Conservation (phyloP, 805 yeast species). For the Candida sithepensis region DNA sequence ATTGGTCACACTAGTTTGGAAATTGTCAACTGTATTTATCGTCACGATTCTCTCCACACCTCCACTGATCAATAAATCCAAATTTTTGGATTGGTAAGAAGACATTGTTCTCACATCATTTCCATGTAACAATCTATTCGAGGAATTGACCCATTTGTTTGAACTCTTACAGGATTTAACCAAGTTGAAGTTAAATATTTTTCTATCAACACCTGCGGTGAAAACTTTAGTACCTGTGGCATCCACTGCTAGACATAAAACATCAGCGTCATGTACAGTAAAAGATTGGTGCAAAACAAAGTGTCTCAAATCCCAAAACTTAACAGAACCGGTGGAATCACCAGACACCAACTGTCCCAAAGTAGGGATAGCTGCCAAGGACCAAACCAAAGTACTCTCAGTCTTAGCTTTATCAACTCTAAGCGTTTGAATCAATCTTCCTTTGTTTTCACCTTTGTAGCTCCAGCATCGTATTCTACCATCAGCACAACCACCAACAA, state of each 20-base stretch:
- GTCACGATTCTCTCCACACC: constrained; percentile 76
- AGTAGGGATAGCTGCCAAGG: constrained; percentile 59
- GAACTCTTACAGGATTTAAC: constrained; percentile 36
- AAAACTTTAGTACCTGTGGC: constrained; percentile 60
- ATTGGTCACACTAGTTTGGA: constrained; percentile 66
- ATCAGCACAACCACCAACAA: constrained; percentile 95
- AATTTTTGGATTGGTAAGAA: constrained; percentile 62
- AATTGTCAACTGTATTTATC: constrained; percentile 60
- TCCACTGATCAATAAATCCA: constrained; percentile 71
- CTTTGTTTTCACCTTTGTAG: constrained; percentile 38
- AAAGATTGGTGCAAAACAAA: constrained; percentile 78
- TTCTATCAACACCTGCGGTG: constrained; percentile 91
- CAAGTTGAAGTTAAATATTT: constrained; percentile 68
- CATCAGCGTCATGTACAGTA: constrained; percentile 87
- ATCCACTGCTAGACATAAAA: constrained; percentile 66
- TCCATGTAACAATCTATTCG: constrained; percentile 78
- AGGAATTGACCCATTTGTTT: constrained; percentile 70
- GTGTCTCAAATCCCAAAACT: constrained; percentile 84
- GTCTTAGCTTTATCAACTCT: constrained; percentile 85
- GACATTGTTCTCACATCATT: constrained; percentile 81
- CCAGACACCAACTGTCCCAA: constrained; percentile 84
- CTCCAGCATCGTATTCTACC: constrained; percentile 88
- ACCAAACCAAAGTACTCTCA: constrained; percentile 91
- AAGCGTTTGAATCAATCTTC: constrained; percentile 78
- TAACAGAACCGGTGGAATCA: constrained; percentile 92